Evolutionary conservation across 768 basidiomycete species (phyloP).

Genomic region (Collybia nuda): DNA sequence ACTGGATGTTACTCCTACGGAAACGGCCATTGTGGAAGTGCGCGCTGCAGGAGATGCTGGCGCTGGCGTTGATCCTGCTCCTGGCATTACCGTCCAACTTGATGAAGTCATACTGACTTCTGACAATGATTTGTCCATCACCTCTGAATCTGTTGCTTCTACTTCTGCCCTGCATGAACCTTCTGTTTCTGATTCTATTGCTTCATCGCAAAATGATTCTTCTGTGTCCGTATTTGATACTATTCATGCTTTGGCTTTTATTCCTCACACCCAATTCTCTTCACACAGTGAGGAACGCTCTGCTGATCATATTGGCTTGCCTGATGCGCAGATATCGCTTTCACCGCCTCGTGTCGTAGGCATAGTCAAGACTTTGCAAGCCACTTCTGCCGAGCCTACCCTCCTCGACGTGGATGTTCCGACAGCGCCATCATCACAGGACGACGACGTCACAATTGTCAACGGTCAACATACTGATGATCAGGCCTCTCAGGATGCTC

Average conservation of each 20-base stretch:
- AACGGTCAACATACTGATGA: conserved; percentile 21
- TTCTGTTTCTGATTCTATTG: conserved; percentile 28
- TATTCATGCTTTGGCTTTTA: conserved; percentile 30
- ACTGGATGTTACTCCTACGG: conserved; percentile 18
- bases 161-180: conserved; percentile 8
- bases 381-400: conserved; percentile 52
- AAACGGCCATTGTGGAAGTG: conserved; percentile 7
- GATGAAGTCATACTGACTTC: conserved; percentile 1
- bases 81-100: not conserved
- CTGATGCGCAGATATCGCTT: conserved; percentile 41
- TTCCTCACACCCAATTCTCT: conserved; percentile 37
- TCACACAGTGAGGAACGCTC: conserved; percentile 42
- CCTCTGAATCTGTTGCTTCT: conserved; percentile 5
- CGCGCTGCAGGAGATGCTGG: conserved; percentile 8
- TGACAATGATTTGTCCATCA: conserved; percentile 10
- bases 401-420: conserved; percentile 43
- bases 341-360: conserved; percentile 7
- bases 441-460: conserved; percentile 22
- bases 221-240: conserved; percentile 52
- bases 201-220: conserved; percentile 32
- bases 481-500: conserved; percentile 10
- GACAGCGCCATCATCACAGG: conserved; percentile 15
- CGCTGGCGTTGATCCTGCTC: conserved; percentile 7
- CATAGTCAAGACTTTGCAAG: conserved; percentile 34
- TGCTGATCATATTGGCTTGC: conserved; percentile 46